Percentiles rank a stretch among this genome's conserved stretches.
phyloP scores from a whole-genome alignment of 495 filamentous ascomycete genomes.

The Penicillium flavigenum region DNA sequence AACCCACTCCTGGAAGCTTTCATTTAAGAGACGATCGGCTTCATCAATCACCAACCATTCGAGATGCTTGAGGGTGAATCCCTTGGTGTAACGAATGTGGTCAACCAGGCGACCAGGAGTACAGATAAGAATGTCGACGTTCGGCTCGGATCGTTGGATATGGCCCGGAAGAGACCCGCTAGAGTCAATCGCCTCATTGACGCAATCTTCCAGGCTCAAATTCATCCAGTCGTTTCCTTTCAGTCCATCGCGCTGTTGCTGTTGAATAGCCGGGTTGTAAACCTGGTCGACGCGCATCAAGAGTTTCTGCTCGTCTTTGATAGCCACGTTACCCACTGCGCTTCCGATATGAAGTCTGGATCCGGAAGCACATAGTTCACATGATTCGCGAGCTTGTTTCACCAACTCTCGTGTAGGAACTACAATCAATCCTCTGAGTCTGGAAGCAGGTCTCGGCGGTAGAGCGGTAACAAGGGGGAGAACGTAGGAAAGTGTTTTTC shows the following conservation, averaged over 20 bases:
- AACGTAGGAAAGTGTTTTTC: slow-evolving; percentile 88
- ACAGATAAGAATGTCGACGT: slow-evolving; percentile 85
- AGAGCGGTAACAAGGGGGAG: slow-evolving; percentile 82
- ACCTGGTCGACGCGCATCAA: slow-evolving; percentile 63
- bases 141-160: slow-evolving; percentile 60
- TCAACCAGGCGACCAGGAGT: slow-evolving; percentile 93
- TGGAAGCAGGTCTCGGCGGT: slow-evolving; percentile 54
- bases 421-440: slow-evolving; percentile 73
- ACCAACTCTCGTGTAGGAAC: slow-evolving; percentile 90
- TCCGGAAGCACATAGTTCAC: slow-evolving; percentile 62
- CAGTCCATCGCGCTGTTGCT: slow-evolving; percentile 37
- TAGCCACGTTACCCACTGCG: slow-evolving; percentile 72
- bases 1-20: slow-evolving; percentile 92
- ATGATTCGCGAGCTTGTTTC: slow-evolving; percentile 71
- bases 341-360: slow-evolving; percentile 73
- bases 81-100: slow-evolving; percentile 77
- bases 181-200: slow-evolving; percentile 39
- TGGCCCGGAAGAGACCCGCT: slow-evolving; percentile 56
- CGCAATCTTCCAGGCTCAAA: slow-evolving; percentile 46
- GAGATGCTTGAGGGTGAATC: slow-evolving; percentile 71
- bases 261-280: slow-evolving; percentile 56
- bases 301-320: slow-evolving; percentile 69
- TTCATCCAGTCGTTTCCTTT: slow-evolving; percentile 49
- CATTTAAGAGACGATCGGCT: slow-evolving; percentile 85
- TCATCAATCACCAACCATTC: slow-evolving; percentile 92